A percentile compares a stretch with the other conserved stretches of the same genome.
phyloP scores from a whole-genome alignment of 2,329 filamentous ascomycete genomes.

The Phaeoacremonium minimum region DNA sequence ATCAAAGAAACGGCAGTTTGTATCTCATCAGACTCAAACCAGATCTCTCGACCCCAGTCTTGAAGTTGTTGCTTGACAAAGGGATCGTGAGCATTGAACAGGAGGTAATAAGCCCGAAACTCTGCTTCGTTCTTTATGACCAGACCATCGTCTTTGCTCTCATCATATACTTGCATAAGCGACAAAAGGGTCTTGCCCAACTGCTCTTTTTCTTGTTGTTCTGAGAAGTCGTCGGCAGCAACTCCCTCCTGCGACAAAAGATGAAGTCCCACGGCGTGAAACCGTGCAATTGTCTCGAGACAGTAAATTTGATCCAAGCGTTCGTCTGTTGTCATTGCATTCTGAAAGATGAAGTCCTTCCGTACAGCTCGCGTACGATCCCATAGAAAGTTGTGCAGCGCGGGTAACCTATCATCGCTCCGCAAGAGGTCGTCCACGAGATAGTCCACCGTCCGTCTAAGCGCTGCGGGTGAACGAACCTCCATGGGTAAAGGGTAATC shows the following conservation, averaged over 20 bases:
- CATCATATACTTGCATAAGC: constrained; percentile 62
- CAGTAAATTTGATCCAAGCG: constrained; percentile 57
- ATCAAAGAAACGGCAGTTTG: constrained; percentile 58
- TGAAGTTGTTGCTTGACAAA: constrained; percentile 51
- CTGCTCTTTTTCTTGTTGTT: constrained; percentile 66
- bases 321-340: constrained; percentile 52
- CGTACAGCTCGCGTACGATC: constrained; percentile 64
- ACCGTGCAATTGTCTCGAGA: constrained; percentile 61
- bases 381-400: constrained; percentile 62
- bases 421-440: constrained; percentile 55
- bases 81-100: constrained; percentile 57
- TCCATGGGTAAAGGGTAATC: constrained; percentile 66
- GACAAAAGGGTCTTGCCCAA: constrained; percentile 62
- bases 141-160: constrained; percentile 55
- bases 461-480: constrained; percentile 55
- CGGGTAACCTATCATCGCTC: constrained; percentile 48
- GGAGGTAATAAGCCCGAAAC: constrained; percentile 61
- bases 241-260: constrained; percentile 54
- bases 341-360: constrained; percentile 65
- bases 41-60: constrained; percentile 52
- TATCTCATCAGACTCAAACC: constrained; percentile 52
- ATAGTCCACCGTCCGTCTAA: constrained; percentile 59
- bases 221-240: constrained; percentile 56
- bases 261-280: constrained; percentile 63
- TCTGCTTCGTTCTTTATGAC: constrained; percentile 59